Percentiles rank a stretch among this genome's conserved stretches.
Conservation (phyloP, 2,329 filamentous ascomycete genomes). For the Huntiella moniliformis region DNA sequence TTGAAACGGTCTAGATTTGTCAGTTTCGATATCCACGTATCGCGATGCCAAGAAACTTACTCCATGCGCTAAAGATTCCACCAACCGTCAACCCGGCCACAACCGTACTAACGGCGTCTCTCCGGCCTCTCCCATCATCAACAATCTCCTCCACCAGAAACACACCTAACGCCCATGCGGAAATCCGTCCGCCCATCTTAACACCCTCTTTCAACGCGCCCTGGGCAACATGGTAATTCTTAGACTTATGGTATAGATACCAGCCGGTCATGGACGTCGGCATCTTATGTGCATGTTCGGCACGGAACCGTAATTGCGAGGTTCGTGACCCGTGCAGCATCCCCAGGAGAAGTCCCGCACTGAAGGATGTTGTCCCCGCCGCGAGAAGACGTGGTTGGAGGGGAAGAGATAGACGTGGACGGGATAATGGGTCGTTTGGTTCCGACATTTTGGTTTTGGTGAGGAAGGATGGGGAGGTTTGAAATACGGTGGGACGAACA, state of each 20-base stretch:
- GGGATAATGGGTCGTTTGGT: constrained; percentile 1
- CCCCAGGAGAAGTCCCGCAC: constrained; percentile 53
- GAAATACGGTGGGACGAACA: neutral
- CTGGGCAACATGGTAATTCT: constrained; percentile 74
- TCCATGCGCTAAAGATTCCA: constrained; percentile 71
- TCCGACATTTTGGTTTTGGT: neutral
- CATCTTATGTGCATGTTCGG: constrained; percentile 88
- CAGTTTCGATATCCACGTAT: neutral
- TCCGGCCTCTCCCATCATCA: constrained; percentile 48
- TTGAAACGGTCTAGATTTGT: constrained; percentile 51
- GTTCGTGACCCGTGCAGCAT: constrained; percentile 52
- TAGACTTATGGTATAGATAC: constrained; percentile 98
- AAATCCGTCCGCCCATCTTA: constrained; percentile 51
- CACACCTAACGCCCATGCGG: constrained; percentile 56
- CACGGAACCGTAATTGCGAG: constrained; percentile 68
- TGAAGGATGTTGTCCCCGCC: constrained; percentile 42
- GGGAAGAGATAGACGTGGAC: constrained; percentile 40
- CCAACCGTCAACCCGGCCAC: constrained; percentile 70
- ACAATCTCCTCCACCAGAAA: constrained; percentile 72
- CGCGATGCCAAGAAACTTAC: constrained; percentile 30
- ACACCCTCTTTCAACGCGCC: constrained; percentile 63
- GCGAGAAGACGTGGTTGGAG: constrained; percentile 47
- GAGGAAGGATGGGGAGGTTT: too few species aligned
- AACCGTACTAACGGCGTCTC: constrained; percentile 65
- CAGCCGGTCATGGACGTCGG: constrained; percentile 68